Evolutionary conservation across 192 early-diverging fungal species (phyloP).

Genomic region (Powellomyces hirtus): DNA sequence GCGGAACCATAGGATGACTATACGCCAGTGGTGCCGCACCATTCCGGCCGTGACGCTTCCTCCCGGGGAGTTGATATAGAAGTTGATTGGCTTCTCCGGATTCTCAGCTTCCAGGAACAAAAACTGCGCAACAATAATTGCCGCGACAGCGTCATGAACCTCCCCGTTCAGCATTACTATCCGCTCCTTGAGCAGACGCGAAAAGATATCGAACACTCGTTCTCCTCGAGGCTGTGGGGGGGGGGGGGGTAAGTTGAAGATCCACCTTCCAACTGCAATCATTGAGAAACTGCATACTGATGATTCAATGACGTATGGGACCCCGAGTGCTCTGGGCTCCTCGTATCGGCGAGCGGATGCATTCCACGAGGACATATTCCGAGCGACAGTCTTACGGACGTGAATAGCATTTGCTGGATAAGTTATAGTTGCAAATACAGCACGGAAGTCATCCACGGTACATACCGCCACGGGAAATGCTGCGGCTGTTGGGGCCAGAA

Average conservation of each 20-base stretch:
- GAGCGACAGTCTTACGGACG: no score
- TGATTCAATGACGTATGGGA: constrained; percentile 55
- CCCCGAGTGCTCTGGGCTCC: constrained; percentile 29
- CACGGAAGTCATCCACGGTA: no score
- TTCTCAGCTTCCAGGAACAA: constrained; percentile 94
- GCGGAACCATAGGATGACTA: no score
- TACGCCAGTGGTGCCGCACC: constrained; percentile 43
- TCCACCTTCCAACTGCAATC: not conserved
- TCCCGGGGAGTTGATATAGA: constrained; percentile 98
- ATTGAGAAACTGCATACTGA: constrained; percentile 27
- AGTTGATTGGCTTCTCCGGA: constrained; percentile 85
- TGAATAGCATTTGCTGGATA: no score
- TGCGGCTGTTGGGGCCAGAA: no score
- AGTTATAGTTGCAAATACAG: no score
- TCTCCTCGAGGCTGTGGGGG: constrained; percentile 64
- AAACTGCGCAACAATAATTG: constrained; percentile 91
- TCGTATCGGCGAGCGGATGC: not conserved
- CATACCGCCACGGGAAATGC: no score
- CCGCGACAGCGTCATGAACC: constrained; percentile 78
- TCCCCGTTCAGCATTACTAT: constrained; percentile 95
- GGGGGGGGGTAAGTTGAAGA: not conserved
- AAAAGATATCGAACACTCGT: constrained; percentile 97
- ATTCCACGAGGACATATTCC: no score
- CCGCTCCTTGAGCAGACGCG: constrained; percentile 91
- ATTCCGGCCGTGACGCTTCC: constrained; percentile 94